These are phyloP conservation scores for Suillus occidentalis DNA, from an alignment of 768 basidiomycete species.

Conservation along the genomic window DNA sequence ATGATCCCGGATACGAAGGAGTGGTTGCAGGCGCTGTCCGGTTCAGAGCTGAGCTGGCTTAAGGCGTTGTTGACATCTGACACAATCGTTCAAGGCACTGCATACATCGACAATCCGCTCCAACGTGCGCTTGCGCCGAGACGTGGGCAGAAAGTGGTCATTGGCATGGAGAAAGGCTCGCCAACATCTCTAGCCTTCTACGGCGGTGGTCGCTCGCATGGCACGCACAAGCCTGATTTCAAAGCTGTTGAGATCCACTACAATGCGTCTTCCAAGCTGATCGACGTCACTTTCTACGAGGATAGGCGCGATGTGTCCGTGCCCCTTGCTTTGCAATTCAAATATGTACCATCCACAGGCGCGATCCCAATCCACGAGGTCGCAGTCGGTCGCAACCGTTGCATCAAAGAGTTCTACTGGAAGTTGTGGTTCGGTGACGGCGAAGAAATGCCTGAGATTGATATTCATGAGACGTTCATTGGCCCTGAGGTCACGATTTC, in stretches of 20 bases:
- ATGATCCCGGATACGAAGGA: conserved; percentile 57
- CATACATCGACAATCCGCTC: conserved; percentile 88
- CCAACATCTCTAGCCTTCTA: conserved; percentile 65
- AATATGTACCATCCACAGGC: conserved; percentile 84
- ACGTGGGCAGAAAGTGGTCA: conserved; percentile 70
- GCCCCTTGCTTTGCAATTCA: conserved; percentile 79
- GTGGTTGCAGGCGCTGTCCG: conserved; percentile 87
- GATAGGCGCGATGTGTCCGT: conserved; percentile 76
- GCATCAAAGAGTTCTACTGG: conserved; percentile 99
- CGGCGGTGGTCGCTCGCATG: conserved; percentile 80
- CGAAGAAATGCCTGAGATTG: conserved; percentile 71
- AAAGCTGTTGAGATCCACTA: conserved; percentile 80
- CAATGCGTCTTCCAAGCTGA: conserved; percentile 48
- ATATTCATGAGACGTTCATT: conserved; percentile 78
- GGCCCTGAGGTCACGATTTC: conserved; percentile 86
- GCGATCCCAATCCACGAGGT: conserved; percentile 94
- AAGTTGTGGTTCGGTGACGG: conserved; percentile 95
- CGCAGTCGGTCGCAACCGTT: conserved; percentile 74
- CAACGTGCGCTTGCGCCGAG: conserved; percentile 86
- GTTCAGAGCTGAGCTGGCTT: conserved; percentile 81
- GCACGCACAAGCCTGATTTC: conserved; percentile 69
- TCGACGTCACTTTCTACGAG: conserved; percentile 78
- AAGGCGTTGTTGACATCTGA: conserved; percentile 78
- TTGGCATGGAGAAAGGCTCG: conserved; percentile 45
- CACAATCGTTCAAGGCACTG: conserved; percentile 83